Evolutionary conservation across 768 basidiomycete species (phyloP).

Genomic region (Lentinula guzmanii): DNA sequence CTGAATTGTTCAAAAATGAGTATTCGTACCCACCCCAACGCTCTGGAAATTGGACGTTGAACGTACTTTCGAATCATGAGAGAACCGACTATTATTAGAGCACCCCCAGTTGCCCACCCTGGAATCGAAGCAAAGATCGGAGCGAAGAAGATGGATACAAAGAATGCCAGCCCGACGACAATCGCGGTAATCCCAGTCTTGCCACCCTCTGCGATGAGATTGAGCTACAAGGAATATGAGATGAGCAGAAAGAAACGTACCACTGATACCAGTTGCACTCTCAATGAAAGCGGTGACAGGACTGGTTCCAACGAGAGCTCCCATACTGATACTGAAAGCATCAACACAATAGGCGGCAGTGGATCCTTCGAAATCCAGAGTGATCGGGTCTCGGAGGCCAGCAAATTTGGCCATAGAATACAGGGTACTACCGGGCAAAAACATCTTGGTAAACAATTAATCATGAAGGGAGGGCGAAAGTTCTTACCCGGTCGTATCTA

Average conservation of each 20-base stretch:
- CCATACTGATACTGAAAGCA: constrained; percentile 76
- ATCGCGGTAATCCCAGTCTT: constrained; percentile 83
- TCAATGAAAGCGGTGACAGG: constrained; percentile 83
- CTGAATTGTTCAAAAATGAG: constrained; percentile 21
- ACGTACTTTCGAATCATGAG: constrained; percentile 81
- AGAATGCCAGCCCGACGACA: constrained; percentile 67
- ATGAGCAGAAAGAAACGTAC: constrained; percentile 24
- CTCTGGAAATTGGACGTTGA: neutral
- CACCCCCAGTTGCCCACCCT: constrained; percentile 82
- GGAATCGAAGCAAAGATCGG: constrained; percentile 88
- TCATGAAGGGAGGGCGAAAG: neutral
- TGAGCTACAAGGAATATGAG: neutral
- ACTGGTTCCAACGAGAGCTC: constrained; percentile 72
- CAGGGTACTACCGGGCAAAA: constrained; percentile 55
- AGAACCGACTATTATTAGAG: constrained; percentile 80
- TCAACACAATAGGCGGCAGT: constrained; percentile 81
- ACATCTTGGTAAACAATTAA: neutral
- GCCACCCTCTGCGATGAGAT: constrained; percentile 61
- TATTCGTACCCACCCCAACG: neutral
- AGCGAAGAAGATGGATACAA: constrained; percentile 81
- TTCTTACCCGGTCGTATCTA: constrained; percentile 44
- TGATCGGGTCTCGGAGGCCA: constrained; percentile 78
- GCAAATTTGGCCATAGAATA: constrained; percentile 92
- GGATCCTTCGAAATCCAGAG: constrained; percentile 81
- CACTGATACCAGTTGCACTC: constrained; percentile 74